Conservation (phyloP, 2,329 filamentous ascomycete species). For the Monosporascus sp. region DNA sequence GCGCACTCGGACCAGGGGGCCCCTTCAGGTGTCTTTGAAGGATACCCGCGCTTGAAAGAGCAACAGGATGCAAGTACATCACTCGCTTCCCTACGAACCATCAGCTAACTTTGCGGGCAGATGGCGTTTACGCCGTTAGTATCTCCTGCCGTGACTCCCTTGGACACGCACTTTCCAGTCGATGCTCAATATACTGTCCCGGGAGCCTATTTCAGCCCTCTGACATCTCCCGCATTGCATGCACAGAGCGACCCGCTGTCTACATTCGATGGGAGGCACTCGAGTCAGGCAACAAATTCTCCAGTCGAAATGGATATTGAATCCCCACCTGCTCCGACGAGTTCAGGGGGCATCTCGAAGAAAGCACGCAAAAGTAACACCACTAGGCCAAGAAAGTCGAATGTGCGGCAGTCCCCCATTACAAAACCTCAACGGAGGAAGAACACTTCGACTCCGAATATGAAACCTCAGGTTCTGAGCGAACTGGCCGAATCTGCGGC, state of each 20-base stretch:
- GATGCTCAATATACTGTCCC: conserved; percentile 58
- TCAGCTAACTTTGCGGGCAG: conserved; percentile 35
- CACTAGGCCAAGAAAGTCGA: conserved; percentile 48
- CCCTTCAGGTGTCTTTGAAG: conserved; percentile 60
- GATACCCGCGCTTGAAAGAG: conserved; percentile 63
- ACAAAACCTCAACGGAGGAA: conserved; percentile 61
- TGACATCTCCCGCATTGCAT: conserved; percentile 75
- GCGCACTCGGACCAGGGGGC: conserved; percentile 49
- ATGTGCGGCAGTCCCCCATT: conserved; percentile 67
- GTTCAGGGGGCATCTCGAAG: conserved; percentile 45
- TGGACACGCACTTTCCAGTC: conserved; percentile 65
- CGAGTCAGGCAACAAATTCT: conserved; percentile 41
- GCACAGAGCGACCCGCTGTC: conserved; percentile 57
- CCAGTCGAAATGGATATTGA: conserved; percentile 55
- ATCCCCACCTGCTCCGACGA: conserved; percentile 30
- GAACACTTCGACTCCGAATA: conserved; percentile 46
- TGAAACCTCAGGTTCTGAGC: conserved; percentile 51
- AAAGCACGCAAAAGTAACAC: conserved; percentile 49
- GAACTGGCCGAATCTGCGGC: conserved; percentile 42
- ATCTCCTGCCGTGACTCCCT: conserved; percentile 77
- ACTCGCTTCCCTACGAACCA: conserved; percentile 2
- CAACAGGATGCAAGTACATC: conserved; percentile 56
- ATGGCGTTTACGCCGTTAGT: conserved; percentile 77
- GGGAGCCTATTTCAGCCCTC: conserved; percentile 73
- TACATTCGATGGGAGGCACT: conserved; percentile 40